Conservation (phyloP, 2,329 filamentous ascomycete species). For the Fusarium sp. region DNA sequence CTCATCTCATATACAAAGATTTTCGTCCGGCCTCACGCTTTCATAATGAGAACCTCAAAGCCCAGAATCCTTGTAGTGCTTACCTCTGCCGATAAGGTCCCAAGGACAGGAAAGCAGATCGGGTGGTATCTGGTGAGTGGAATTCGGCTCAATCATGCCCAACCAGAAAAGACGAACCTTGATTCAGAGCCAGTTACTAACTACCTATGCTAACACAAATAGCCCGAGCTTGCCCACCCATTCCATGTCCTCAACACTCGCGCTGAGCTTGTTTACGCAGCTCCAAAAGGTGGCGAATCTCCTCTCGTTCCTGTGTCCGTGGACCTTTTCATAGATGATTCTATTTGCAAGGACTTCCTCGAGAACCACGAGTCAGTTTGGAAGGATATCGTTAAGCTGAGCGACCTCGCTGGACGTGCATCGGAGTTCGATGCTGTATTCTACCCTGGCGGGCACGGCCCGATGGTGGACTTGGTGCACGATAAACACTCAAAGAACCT, state of each 20-base stretch:
- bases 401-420: background rate
- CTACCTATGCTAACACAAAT: accelerated
- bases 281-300: background rate
- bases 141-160: accelerated
- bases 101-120: background rate
- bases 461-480: background rate
- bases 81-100: background rate
- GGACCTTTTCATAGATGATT: background rate
- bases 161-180: accelerated
- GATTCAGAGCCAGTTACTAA: accelerated
- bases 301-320: background rate
- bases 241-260: background rate
- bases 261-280: background rate
- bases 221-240: constrained; percentile 4
- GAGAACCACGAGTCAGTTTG: background rate
- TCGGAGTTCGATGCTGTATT: background rate
- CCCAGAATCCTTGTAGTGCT: background rate
- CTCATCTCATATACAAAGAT: accelerated
- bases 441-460: background rate
- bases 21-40: accelerated
- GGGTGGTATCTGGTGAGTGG: background rate
- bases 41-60: background rate
- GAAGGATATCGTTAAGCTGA: background rate
- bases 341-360: background rate
- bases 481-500: background rate